phyloP scores from a whole-genome alignment of 2,329 filamentous ascomycete genomes.

The Clonostachys byssicola region DNA sequence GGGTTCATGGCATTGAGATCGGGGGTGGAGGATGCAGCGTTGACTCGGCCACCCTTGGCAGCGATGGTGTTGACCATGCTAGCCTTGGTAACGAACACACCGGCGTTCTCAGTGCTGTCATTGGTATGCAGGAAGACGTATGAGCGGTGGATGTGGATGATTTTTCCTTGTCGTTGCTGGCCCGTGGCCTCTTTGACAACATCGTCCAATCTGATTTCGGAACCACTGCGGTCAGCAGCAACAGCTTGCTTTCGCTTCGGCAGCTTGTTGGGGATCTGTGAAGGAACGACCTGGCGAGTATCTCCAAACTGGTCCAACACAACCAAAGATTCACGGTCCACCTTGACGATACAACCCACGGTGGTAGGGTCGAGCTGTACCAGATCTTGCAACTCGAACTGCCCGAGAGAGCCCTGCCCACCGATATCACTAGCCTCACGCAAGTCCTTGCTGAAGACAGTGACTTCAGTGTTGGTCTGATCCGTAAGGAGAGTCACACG shows the following conservation, averaged over 20 bases:
- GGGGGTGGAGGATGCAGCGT: constrained; percentile 54
- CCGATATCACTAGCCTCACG: constrained; percentile 90
- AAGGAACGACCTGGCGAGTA: constrained; percentile 77
- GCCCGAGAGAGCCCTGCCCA: constrained; percentile 76
- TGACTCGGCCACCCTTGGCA: constrained; percentile 85
- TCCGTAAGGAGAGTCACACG: constrained; percentile 90
- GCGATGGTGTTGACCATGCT: constrained; percentile 85
- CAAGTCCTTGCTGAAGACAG: constrained; percentile 95
- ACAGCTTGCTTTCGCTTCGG: constrained; percentile 79
- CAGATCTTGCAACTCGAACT: constrained; percentile 88
- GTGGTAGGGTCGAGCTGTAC: constrained; percentile 92
- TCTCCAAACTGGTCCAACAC: constrained; percentile 90
- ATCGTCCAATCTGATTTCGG: constrained; percentile 88
- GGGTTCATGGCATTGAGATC: constrained; percentile 93
- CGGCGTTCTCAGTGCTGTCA: constrained; percentile 77
- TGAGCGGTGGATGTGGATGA: constrained; percentile 91
- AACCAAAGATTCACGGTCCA: constrained; percentile 87
- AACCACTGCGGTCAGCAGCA: constrained; percentile 87
- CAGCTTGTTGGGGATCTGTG: constrained; percentile 87
- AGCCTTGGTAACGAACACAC: constrained; percentile 84
- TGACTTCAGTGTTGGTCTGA: constrained; percentile 88
- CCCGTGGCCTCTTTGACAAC: constrained; percentile 88
- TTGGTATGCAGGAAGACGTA: constrained; percentile 88
- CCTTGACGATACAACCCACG: constrained; percentile 89
- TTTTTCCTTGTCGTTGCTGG: constrained; percentile 80